phyloP scores from a whole-genome alignment of 306 rosid species.

The Parietaria judaica region DNA sequence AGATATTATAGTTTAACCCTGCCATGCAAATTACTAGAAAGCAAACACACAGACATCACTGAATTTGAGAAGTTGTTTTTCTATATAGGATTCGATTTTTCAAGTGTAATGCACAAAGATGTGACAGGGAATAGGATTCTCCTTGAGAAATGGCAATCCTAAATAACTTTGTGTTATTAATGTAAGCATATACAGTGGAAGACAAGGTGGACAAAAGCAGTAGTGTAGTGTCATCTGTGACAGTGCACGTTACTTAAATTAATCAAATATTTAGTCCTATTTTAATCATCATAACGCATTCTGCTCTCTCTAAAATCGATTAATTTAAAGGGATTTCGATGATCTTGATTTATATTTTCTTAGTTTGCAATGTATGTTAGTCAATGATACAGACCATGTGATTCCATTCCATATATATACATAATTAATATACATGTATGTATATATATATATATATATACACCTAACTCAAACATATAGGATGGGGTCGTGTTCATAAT shows the following conservation, averaged over 20 bases:
- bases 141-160: constrained; percentile 8
- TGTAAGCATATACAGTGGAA: too few species aligned
- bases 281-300: too few species aligned
- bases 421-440: neutral
- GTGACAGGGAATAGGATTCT: constrained; percentile 17
- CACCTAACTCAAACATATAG: too few species aligned
- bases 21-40: neutral
- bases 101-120: neutral
- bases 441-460: neutral
- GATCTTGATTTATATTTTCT: neutral
- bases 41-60: neutral
- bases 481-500: too few species aligned
- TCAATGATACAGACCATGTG: constrained; percentile 4
- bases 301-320: too few species aligned
- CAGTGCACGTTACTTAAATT: neutral
- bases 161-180: too few species aligned
- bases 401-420: neutral
- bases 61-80: constrained; percentile 6
- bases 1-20: neutral
- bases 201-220: too few species aligned
- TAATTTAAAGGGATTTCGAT: neutral
- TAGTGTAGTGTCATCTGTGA: neutral
- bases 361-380: neutral
- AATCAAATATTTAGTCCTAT: neutral
- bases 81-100: too few species aligned